Conservation (phyloP, 169 alveolate species). For the Eimeria praecox region DNA sequence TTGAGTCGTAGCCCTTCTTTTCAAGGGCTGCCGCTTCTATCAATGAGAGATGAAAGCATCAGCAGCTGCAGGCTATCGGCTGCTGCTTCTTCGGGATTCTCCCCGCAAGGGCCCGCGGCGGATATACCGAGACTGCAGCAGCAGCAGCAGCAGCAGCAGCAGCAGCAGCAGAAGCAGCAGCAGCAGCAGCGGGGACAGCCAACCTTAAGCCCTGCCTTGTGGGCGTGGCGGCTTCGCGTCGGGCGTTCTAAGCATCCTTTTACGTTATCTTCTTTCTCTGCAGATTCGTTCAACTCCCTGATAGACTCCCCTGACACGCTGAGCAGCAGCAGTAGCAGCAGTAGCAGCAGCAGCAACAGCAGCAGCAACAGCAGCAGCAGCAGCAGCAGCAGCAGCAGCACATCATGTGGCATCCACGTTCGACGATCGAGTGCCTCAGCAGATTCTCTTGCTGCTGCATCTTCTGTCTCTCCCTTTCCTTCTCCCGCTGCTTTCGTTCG, state of each 20-base stretch:
- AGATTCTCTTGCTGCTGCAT: neutral
- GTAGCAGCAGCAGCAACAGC: conserved; percentile 43
- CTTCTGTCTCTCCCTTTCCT: neutral
- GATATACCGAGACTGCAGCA: conserved; percentile 1
- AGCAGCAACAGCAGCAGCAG: conserved; percentile 24
- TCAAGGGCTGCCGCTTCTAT: neutral
- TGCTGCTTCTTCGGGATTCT: neutral
- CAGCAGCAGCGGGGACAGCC: conserved; percentile 4
- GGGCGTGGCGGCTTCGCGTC: conserved; percentile 34
- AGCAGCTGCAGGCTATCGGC: neutral
- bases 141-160: conserved; percentile 36
- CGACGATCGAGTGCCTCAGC: neutral
- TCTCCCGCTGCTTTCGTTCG: neutral
- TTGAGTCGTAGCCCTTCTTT: neutral
- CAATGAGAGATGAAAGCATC: neutral
- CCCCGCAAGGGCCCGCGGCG: neutral
- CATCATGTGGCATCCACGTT: neutral
- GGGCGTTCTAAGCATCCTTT: neutral
- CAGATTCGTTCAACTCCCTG: neutral
- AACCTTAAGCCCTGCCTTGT: conserved; percentile 25
- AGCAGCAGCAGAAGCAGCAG: too few species aligned
- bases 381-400: conserved; percentile 51
- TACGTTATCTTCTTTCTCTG: neutral
- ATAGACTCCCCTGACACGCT: neutral
- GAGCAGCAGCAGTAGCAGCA: neutral